A percentile compares a stretch with the other conserved stretches of the same genome.
Conservation (phyloP, 148 eudicot species). For the Nyssa sinensis region DNA sequence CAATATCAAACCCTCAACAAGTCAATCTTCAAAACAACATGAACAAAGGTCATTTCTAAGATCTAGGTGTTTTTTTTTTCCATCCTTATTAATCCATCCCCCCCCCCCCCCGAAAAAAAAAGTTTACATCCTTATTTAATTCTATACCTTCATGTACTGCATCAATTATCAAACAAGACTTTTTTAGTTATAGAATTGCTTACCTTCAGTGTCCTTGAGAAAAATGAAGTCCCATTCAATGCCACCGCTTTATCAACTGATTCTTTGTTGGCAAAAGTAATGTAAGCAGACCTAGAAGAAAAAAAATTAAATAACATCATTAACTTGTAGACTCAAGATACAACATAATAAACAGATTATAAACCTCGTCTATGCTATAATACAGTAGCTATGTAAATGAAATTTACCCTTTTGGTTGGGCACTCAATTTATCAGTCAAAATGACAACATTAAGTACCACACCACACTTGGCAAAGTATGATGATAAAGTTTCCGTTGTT, state of each 20-base stretch:
- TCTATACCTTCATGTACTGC: too few species aligned
- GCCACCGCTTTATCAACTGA: slow-evolving; percentile 42
- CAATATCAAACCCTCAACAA: neutral
- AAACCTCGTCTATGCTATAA: neutral
- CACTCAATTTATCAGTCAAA: slow-evolving; percentile 19
- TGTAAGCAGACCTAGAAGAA: slow-evolving; percentile 46
- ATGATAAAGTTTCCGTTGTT: slow-evolving; percentile 32
- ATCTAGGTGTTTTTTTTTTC: neutral
- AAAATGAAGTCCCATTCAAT: slow-evolving; percentile 41
- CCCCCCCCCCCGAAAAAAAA: too few species aligned
- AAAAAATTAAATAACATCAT: slow-evolving; percentile 1
- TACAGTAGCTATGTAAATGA: neutral
- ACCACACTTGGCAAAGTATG: slow-evolving; percentile 43
- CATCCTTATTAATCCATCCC: neutral
- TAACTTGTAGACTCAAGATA: neutral
- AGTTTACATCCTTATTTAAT: neutral
- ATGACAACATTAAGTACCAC: slow-evolving; percentile 24
- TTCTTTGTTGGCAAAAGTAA: slow-evolving; percentile 45
- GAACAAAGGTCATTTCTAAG: neutral
- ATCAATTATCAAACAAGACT: neutral
- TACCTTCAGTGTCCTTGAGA: slow-evolving; percentile 46
- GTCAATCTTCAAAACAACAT: neutral
- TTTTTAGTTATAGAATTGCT: neutral
- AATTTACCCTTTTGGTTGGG: slow-evolving; percentile 27
- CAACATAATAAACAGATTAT: neutral